A percentile compares a stretch with the other conserved stretches of the same genome.
Conservation (phyloP, 2,329 filamentous ascomycete genomes). For the Periconia sp. region DNA sequence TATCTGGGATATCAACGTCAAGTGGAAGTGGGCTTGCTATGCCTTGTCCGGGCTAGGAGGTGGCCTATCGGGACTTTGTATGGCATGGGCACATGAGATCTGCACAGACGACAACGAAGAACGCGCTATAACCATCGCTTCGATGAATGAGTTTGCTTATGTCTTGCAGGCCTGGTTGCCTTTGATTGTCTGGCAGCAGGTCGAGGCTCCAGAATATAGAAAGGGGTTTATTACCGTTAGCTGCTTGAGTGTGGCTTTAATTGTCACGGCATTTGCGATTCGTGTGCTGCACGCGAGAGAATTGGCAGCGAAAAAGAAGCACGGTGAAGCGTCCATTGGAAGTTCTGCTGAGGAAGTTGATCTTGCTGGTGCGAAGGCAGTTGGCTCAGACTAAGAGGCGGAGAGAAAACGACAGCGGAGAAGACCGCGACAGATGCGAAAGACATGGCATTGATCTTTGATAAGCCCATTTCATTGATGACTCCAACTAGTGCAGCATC, state of each 20-base stretch:
- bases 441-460: too few relatives aligned
- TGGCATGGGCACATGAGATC: slow-evolving; percentile 64
- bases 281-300: slow-evolving; percentile 53
- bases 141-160: slow-evolving; percentile 74
- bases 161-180: slow-evolving; percentile 74
- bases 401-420: too few relatives aligned
- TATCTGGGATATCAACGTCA: slow-evolving; percentile 57
- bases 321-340: neutral
- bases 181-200: slow-evolving; percentile 68
- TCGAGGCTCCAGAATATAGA: slow-evolving; percentile 65
- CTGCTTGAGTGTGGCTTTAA: slow-evolving; percentile 46
- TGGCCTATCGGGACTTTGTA: slow-evolving; percentile 56
- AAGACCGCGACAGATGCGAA: too few relatives aligned
- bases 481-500: too few relatives aligned
- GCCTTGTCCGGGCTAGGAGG: slow-evolving; percentile 58
- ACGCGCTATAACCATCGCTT: slow-evolving; percentile 67
- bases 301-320: neutral
- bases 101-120: slow-evolving; percentile 67
- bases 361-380: too few relatives aligned
- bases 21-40: slow-evolving; percentile 70
- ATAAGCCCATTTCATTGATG: too few relatives aligned
- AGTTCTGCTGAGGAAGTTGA: too few relatives aligned
- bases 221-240: slow-evolving; percentile 64
- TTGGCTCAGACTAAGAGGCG: too few relatives aligned
- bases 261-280: slow-evolving; percentile 58